Evolutionary conservation across 805 yeast genomes (phyloP).

Genomic region (Sugiyamaella americana): DNA sequence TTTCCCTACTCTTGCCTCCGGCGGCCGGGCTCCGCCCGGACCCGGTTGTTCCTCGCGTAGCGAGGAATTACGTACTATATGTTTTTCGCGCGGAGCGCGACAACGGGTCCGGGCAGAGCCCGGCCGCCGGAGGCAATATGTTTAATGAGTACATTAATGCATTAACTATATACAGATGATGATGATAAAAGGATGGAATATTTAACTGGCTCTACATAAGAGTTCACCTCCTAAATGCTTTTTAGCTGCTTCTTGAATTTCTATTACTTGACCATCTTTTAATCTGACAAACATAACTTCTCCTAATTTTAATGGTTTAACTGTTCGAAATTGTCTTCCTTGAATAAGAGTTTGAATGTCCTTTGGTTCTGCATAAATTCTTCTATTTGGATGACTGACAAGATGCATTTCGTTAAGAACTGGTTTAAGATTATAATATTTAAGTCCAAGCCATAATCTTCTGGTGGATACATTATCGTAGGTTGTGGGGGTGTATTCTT

Average conservation of each 20-base stretch:
- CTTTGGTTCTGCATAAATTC: constrained; percentile 53
- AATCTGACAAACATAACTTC: constrained; percentile 71
- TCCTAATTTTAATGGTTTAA: constrained; percentile 81
- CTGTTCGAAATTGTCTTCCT: constrained; percentile 68
- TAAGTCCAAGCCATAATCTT: constrained; percentile 86
- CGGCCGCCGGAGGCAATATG: neutral
- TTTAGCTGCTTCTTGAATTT: constrained; percentile 80
- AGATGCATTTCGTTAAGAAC: constrained; percentile 67
- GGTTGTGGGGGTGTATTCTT: constrained; percentile 52
- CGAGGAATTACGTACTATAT: neutral
- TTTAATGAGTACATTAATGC: too few relatives aligned
- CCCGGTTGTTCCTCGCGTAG: neutral
- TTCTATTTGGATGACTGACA: constrained; percentile 79
- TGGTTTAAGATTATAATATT: constrained; percentile 74
- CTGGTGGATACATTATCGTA: constrained; percentile 82
- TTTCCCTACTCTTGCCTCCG: neutral
- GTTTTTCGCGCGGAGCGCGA: neutral
- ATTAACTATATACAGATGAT: constrained; percentile 3
- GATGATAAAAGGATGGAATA: neutral
- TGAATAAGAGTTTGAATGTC: constrained; percentile 70
- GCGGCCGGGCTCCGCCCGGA: neutral
- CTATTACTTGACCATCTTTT: constrained; percentile 50
- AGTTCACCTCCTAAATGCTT: constrained; percentile 69
- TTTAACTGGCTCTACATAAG: constrained; percentile 53
- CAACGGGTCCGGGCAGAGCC: neutral